phyloP scores from a whole-genome alignment of 768 basidiomycete species.

The Amanita inopinata region DNA sequence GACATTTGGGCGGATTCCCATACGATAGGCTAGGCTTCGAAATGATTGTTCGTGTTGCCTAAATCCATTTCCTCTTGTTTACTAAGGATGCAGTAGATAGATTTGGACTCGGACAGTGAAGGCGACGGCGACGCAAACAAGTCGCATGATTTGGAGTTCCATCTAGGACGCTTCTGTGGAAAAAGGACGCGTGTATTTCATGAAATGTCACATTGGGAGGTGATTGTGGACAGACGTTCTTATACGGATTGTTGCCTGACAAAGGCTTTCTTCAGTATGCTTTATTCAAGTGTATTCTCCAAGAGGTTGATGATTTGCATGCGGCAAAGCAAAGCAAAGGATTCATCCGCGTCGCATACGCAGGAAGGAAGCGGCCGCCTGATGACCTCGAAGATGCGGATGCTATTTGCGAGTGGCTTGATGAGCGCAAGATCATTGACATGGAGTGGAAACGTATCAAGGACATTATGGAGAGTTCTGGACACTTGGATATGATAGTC shows the following conservation, averaged over 20 bases:
- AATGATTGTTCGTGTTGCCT: slow-evolving; percentile 3
- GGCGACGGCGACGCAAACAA: slow-evolving; percentile 15
- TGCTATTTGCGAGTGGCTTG: slow-evolving; percentile 74
- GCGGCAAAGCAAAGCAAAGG: slow-evolving; percentile 23
- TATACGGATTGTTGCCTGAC: background rate
- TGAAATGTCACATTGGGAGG: slow-evolving; percentile 78
- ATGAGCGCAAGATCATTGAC: slow-evolving; percentile 55
- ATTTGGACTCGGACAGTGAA: slow-evolving; percentile 9
- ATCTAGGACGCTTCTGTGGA: slow-evolving; percentile 77
- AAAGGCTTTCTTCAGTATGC: slow-evolving; percentile 35
- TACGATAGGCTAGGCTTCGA: slow-evolving; percentile 69
- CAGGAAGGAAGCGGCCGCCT: slow-evolving; percentile 48
- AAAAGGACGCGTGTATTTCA: slow-evolving; percentile 59
- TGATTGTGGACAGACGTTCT: slow-evolving; percentile 22
- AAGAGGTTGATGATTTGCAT: slow-evolving; percentile 50
- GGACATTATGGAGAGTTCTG: slow-evolving; percentile 66
- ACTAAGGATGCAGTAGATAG: background rate
- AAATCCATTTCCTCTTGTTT: background rate
- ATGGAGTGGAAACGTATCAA: slow-evolving; percentile 64
- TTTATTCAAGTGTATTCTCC: slow-evolving; percentile 48
- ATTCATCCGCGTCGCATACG: slow-evolving; percentile 53
- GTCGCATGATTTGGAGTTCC: slow-evolving; percentile 30
- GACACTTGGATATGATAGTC: slow-evolving; percentile 43
- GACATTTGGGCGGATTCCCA: slow-evolving; percentile 52
- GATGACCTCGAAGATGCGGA: slow-evolving; percentile 65